Evolutionary conservation across 306 rosid genomes (phyloP).

Genomic region (Cicer yamashitae): DNA sequence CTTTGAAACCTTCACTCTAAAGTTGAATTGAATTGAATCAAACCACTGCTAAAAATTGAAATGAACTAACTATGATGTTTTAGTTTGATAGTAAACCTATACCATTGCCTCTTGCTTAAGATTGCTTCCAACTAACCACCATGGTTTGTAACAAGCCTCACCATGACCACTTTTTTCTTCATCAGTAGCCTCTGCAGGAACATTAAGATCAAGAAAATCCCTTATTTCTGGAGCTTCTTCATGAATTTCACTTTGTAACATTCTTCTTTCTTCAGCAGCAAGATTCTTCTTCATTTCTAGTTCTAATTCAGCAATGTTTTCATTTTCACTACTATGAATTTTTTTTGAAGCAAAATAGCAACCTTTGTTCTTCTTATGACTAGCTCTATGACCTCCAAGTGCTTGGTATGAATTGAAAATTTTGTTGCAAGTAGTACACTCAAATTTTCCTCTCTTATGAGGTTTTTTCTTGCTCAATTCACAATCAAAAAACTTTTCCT

Average conservation of each 20-base stretch:
- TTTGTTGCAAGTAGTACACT: slow-evolving; percentile 78
- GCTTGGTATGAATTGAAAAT: slow-evolving; percentile 84
- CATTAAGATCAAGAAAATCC: slow-evolving; percentile 83
- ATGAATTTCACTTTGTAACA: slow-evolving; percentile 34
- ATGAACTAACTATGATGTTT: slow-evolving; percentile 30
- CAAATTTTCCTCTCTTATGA: slow-evolving; percentile 63
- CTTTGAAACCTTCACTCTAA: slow-evolving; percentile 22
- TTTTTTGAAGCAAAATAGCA: slow-evolving; percentile 56
- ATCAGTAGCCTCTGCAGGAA: slow-evolving; percentile 75
- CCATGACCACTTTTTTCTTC: slow-evolving; percentile 54
- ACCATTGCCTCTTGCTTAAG: slow-evolving; percentile 55
- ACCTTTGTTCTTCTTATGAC: slow-evolving; percentile 75
- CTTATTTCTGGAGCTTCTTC: slow-evolving; percentile 65
- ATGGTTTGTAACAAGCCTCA: slow-evolving; percentile 48
- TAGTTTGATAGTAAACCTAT: slow-evolving; percentile 53
- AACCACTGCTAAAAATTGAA: neutral
- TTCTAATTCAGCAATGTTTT: slow-evolving; percentile 59
- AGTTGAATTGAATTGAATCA: neutral
- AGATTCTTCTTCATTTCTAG: slow-evolving; percentile 27
- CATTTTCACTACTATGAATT: slow-evolving; percentile 61
- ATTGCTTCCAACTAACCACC: slow-evolving; percentile 60
- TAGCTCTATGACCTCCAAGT: slow-evolving; percentile 93
- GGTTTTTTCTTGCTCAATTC: slow-evolving; percentile 48
- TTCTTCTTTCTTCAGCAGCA: slow-evolving; percentile 35
- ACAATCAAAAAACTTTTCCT: slow-evolving; percentile 49